Evolutionary conservation across 2,329 filamentous ascomycete genomes (phyloP).

Genomic region (Ophiostoma populinum): DNA sequence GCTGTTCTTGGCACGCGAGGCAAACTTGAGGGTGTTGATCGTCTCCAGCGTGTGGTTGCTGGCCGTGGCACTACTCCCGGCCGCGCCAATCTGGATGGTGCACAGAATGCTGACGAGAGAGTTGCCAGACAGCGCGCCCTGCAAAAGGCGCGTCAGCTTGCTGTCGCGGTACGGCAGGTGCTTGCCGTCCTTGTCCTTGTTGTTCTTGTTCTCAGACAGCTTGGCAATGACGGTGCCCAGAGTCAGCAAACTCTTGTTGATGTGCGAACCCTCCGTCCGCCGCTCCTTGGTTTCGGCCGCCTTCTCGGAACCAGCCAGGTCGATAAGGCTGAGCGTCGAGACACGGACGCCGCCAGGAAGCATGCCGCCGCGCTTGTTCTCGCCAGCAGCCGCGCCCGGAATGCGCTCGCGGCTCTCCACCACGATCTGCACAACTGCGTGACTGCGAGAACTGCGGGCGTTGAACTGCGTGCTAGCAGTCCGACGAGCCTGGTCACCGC

Average conservation of each 20-base stretch:
- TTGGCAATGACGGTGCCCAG: slow-evolving; percentile 88
- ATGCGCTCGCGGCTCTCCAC: slow-evolving; percentile 88
- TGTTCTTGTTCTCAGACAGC: slow-evolving; percentile 79
- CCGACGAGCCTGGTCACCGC: slow-evolving; percentile 77
- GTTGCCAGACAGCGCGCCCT: slow-evolving; percentile 81
- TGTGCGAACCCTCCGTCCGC: slow-evolving; percentile 86
- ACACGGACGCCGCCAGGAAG: slow-evolving; percentile 82
- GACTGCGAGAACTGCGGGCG: slow-evolving; percentile 86
- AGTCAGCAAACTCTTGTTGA: slow-evolving; percentile 94
- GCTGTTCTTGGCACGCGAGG: slow-evolving; percentile 90
- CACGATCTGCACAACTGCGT: slow-evolving; percentile 96
- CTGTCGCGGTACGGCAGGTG: slow-evolving; percentile 95
- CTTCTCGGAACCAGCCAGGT: slow-evolving; percentile 89
- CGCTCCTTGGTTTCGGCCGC: slow-evolving; percentile 91
- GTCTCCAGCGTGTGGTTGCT: slow-evolving; percentile 74
- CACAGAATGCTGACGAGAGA: slow-evolving; percentile 95
- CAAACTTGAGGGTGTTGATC: slow-evolving; percentile 91
- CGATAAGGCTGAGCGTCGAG: slow-evolving; percentile 86
- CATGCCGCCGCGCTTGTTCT: slow-evolving; percentile 49
- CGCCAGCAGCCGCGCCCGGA: slow-evolving; percentile 29
- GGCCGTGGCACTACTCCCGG: slow-evolving; percentile 50
- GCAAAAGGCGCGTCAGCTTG: slow-evolving; percentile 83
- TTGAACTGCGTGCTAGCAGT: slow-evolving; percentile 97
- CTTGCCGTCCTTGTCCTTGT: slow-evolving; percentile 73
- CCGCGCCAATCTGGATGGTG: slow-evolving; percentile 78